Evolutionary conservation across 257 asterid species (phyloP).

Genomic region (Dorcoceras hygrometricum): DNA sequence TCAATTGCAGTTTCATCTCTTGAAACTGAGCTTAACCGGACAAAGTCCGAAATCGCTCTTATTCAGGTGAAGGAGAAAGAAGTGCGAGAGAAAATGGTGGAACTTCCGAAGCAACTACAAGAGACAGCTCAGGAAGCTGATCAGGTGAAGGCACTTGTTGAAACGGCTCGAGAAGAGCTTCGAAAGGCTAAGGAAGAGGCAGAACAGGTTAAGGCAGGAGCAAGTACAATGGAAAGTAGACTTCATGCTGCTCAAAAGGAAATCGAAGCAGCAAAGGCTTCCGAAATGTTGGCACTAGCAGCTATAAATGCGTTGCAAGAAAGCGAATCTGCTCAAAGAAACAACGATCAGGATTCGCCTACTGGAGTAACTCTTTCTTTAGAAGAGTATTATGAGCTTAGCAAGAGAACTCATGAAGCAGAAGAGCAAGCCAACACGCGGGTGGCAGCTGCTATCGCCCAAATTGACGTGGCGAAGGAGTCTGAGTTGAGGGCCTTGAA

Average conservation of each 20-base stretch:
- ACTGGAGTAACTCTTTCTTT: constrained; percentile 60
- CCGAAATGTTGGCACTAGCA: constrained; percentile 78
- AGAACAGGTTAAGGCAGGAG: constrained; percentile 69
- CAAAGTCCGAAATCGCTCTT: constrained; percentile 54
- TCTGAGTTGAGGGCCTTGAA: constrained; percentile 62
- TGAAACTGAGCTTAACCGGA: constrained; percentile 65
- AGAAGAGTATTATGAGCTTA: constrained; percentile 82
- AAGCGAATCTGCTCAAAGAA: constrained; percentile 58
- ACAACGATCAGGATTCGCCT: constrained; percentile 44
- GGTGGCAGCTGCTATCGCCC: constrained; percentile 64
- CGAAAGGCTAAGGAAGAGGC: constrained; percentile 70
- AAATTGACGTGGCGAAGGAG: constrained; percentile 79
- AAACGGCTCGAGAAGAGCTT: constrained; percentile 56
- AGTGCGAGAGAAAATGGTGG: constrained; percentile 62
- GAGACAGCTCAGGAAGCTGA: constrained; percentile 76
- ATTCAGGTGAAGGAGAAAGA: constrained; percentile 66
- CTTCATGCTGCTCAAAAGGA: constrained; percentile 76
- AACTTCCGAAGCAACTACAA: constrained; percentile 67
- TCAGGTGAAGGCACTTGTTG: constrained; percentile 45
- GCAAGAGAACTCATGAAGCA: constrained; percentile 83
- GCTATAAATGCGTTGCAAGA: constrained; percentile 74
- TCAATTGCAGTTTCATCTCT: constrained; percentile 75
- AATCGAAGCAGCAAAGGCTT: constrained; percentile 88
- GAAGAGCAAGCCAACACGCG: constrained; percentile 72
- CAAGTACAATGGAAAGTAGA: constrained; percentile 60